Percentiles rank a stretch among this genome's conserved stretches.
Evolutionary conservation across 768 basidiomycete species (phyloP).

Genomic region (Leccinum olivaceopallidum): DNA sequence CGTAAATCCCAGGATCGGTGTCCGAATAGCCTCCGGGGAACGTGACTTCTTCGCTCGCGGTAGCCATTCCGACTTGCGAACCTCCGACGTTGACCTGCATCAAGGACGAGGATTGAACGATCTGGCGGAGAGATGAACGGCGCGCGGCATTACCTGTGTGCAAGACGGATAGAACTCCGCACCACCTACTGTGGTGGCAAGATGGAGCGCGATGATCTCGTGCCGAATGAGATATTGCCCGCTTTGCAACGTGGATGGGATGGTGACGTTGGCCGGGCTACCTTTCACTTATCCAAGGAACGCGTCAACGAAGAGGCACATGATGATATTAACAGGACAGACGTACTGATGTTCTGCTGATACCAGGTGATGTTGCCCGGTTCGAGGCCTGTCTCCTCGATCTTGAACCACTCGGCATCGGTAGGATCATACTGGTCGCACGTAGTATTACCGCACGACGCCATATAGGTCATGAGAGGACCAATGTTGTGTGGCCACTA

Average conservation of each 20-base stretch:
- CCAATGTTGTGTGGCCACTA: slow-evolving; percentile 62
- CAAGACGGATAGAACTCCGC: slow-evolving; percentile 85
- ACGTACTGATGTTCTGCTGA: slow-evolving; percentile 55
- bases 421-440: slow-evolving; percentile 63
- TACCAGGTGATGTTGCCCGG: slow-evolving; percentile 44
- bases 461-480: slow-evolving; percentile 75
- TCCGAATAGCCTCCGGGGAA: slow-evolving; percentile 77
- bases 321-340: background rate
- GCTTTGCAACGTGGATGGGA: slow-evolving; percentile 55
- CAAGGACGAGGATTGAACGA: background rate
- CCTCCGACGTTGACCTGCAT: slow-evolving; percentile 55
- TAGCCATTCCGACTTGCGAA: slow-evolving; percentile 49
- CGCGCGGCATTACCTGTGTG: slow-evolving; percentile 37
- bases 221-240: slow-evolving; percentile 79
- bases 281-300: slow-evolving; percentile 38
- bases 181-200: slow-evolving; percentile 53
- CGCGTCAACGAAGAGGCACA: background rate
- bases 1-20: slow-evolving; percentile 70
- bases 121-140: slow-evolving; percentile 3
- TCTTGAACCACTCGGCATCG: slow-evolving; percentile 74
- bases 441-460: slow-evolving; percentile 53
- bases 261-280: slow-evolving; percentile 37
- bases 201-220: slow-evolving; percentile 79
- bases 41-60: slow-evolving; percentile 50
- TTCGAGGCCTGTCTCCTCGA: slow-evolving; percentile 51